These are phyloP conservation scores for Eutypella sp. DNA, from an alignment of 2,329 filamentous ascomycete species.

Conservation along the genomic window DNA sequence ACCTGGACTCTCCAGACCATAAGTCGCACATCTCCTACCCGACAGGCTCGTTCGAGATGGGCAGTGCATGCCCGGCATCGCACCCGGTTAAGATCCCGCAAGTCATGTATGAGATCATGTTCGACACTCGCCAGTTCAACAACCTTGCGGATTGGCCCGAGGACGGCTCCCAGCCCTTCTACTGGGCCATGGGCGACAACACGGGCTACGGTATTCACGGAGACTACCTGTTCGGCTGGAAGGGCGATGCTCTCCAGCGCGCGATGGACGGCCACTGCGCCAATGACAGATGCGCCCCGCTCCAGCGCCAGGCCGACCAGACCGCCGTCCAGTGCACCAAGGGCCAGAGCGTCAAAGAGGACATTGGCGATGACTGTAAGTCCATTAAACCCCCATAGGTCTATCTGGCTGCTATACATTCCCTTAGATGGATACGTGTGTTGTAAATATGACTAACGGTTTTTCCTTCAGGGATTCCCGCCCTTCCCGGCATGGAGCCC, in stretches of 20 bases:
- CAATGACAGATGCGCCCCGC: constrained; percentile 24
- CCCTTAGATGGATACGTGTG: background rate
- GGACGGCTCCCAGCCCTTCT: constrained; percentile 27
- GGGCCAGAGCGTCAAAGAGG: constrained; percentile 16
- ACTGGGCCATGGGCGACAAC: constrained; percentile 27
- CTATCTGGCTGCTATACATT: background rate
- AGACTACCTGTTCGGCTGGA: constrained; percentile 35
- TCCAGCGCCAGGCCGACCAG: constrained; percentile 25
- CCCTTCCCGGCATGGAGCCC: constrained; percentile 9
- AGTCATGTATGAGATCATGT: constrained; percentile 39
- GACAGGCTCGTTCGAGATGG: constrained; percentile 23
- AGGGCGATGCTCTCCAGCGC: constrained; percentile 32
- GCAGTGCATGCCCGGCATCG: constrained; percentile 22
- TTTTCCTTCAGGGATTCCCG: constrained; percentile 9
- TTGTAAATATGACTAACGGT: constrained; percentile 3
- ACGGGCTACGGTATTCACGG: constrained; percentile 33
- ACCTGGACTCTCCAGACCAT: constrained; percentile 28
- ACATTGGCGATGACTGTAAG: constrained; percentile 20
- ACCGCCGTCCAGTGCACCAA: constrained; percentile 26
- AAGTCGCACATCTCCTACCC: constrained; percentile 26
- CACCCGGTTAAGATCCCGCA: constrained; percentile 31
- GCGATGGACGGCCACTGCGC: constrained; percentile 31
- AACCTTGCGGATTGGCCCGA: constrained; percentile 29
- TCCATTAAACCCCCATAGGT: background rate
- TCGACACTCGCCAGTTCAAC: constrained; percentile 31